Evolutionary conservation across 2,329 filamentous ascomycete species (phyloP).

Genomic region (Colletotrichum scovillei): DNA sequence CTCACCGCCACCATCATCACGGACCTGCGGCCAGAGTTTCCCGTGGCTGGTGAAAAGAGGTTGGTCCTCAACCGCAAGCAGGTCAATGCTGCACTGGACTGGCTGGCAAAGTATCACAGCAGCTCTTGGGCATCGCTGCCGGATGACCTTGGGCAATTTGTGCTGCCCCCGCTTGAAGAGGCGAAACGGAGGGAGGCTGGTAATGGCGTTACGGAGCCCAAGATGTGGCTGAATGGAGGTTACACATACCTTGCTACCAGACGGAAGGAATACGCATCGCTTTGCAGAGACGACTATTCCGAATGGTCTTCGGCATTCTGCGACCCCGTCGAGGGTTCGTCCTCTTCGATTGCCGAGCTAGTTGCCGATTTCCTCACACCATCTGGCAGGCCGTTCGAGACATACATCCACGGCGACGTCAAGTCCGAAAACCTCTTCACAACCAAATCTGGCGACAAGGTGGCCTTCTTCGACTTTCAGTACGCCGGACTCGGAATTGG

Average conservation of each 20-base stretch:
- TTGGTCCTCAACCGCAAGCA: conserved; percentile 58
- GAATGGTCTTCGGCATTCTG: conserved; percentile 69
- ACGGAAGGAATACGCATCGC: conserved; percentile 62
- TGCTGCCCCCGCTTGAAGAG: conserved; percentile 69
- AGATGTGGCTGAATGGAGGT: conserved; percentile 73
- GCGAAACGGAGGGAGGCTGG: conserved; percentile 42
- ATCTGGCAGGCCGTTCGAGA: conserved; percentile 57
- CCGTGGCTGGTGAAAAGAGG: conserved; percentile 67
- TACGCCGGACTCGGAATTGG: conserved; percentile 74
- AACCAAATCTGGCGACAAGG: conserved; percentile 56
- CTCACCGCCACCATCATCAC: conserved; percentile 67
- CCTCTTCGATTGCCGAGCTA: conserved; percentile 59
- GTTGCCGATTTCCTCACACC: conserved; percentile 64
- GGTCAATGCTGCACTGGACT: conserved; percentile 66
- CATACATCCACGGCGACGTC: conserved; percentile 75
- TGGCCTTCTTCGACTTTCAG: conserved; percentile 78
- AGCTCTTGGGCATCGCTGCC: conserved; percentile 58
- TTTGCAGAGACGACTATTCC: conserved; percentile 57
- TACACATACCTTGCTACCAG: conserved; percentile 77
- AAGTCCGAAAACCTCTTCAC: conserved; percentile 78
- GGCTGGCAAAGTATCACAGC: conserved; percentile 72
- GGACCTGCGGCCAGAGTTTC: conserved; percentile 64
- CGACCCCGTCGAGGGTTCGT: conserved; percentile 37
- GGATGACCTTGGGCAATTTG: conserved; percentile 46
- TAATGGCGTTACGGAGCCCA: conserved; percentile 35